phyloP scores from a whole-genome alignment of 1,284 basidiomycete species.

The Inonotus obliquus region DNA sequence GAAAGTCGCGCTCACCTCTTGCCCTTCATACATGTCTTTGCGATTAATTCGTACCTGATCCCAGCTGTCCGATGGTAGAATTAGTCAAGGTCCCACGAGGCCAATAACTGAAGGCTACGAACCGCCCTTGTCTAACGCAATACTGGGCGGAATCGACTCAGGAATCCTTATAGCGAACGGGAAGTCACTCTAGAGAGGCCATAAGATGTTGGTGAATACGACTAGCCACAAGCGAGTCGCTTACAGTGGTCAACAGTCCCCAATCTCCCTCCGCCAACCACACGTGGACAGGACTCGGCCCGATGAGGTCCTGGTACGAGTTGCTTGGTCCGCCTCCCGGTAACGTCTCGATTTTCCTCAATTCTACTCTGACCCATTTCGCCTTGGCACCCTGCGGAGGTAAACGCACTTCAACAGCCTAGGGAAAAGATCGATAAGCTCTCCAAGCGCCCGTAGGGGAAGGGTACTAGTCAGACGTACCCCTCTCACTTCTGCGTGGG shows the following conservation, averaged over 20 bases:
- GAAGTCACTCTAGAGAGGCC: conserved; percentile 52
- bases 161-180: conserved; percentile 83
- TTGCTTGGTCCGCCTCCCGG: conserved; percentile 64
- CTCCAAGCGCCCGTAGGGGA: not conserved
- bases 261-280: conserved; percentile 75
- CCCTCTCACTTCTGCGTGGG: conserved; percentile 75
- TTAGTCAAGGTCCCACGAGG: not conserved
- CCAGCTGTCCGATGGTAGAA: conserved; percentile 44
- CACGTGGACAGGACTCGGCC: conserved; percentile 64
- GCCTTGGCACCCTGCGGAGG: conserved; percentile 75
- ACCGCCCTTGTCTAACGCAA: conserved; percentile 70
- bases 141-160: conserved; percentile 77
- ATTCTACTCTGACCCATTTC: conserved; percentile 84
- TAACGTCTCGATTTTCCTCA: conserved; percentile 80
- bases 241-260: conserved; percentile 58
- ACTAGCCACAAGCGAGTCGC: conserved; percentile 26
- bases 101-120: conserved; percentile 21
- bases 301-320: conserved; percentile 69
- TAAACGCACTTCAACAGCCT: conserved; percentile 82
- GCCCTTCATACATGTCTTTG: conserved; percentile 75
- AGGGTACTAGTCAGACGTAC: conserved; percentile 45
- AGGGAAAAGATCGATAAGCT: conserved; percentile 8
- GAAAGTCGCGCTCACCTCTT: conserved; percentile 53
- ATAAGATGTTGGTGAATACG: not conserved
- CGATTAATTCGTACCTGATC: conserved; percentile 82